phyloP scores from a whole-genome alignment of 2,329 filamentous ascomycete species.

The Aurifilum marmelostoma region DNA sequence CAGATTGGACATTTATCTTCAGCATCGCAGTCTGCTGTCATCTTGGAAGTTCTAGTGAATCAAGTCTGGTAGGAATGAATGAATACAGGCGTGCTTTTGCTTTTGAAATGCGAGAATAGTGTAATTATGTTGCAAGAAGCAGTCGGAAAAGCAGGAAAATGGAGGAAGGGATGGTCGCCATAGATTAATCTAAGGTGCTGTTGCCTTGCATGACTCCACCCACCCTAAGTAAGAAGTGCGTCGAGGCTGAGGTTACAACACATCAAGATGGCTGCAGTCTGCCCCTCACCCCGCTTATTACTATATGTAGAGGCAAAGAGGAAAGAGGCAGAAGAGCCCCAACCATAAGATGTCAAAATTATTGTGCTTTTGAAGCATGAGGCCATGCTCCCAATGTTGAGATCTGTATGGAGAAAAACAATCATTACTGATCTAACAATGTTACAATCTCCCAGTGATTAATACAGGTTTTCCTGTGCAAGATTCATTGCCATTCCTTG shows the following conservation, averaged over 20 bases:
- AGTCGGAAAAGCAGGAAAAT: background rate
- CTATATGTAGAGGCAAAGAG: background rate
- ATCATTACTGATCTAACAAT: no score
- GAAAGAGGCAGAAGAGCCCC: background rate
- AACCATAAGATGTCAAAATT: background rate
- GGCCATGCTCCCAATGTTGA: no score
- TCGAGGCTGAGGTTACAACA: background rate
- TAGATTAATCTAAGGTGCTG: background rate
- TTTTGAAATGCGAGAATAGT: background rate
- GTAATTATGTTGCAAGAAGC: no score
- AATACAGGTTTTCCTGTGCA: no score
- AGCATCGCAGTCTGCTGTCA: background rate
- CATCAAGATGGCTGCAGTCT: background rate
- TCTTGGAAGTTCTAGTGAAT: background rate
- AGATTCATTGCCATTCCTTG: background rate
- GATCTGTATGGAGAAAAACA: no score
- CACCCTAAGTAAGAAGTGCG: background rate
- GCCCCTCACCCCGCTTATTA: background rate
- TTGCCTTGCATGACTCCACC: slow-evolving; percentile 3
- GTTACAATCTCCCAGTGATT: no score
- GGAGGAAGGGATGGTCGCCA: background rate
- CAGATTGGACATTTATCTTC: slow-evolving; percentile 19
- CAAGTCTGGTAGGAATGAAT: background rate
- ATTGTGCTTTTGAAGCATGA: no score
- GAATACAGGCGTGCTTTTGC: background rate